Percentiles rank a stretch among this genome's conserved stretches.
These are phyloP conservation scores for Neophaeococcomyces mojaviensis DNA, from an alignment of 2,329 filamentous ascomycete genomes.

Conservation along the genomic window DNA sequence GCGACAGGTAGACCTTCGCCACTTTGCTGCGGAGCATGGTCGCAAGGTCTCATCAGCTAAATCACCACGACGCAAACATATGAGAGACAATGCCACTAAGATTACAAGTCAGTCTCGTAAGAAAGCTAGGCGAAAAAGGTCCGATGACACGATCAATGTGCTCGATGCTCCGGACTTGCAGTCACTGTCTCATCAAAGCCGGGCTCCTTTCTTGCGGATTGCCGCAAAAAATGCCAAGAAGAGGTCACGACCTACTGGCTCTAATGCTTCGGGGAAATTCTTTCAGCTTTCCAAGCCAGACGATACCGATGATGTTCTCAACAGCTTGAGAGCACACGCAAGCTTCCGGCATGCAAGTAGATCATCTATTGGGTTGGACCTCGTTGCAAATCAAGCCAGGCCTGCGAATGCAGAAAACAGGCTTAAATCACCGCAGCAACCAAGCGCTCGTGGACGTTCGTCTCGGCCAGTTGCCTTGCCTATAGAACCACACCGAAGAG, in stretches of 20 bases:
- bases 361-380: background rate
- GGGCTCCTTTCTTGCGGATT: conserved; percentile 49
- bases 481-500: no score
- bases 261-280: conserved; percentile 44
- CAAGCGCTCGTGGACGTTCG: no score
- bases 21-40: background rate
- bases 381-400: background rate
- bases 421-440: no score
- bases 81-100: background rate
- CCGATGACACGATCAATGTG: conserved; percentile 9
- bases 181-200: conserved; percentile 18
- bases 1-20: conserved; percentile 11
- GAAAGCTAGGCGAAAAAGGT: background rate
- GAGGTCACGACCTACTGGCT: conserved; percentile 35
- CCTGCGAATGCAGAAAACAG: background rate
- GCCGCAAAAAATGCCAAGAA: conserved; percentile 47
- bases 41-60: no score
- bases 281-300: conserved; percentile 44
- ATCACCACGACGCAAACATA: background rate
- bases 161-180: conserved; percentile 20
- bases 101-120: conserved; percentile 2
- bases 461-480: no score
- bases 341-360: background rate
- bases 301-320: conserved; percentile 50
- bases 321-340: conserved; percentile 28